Evolutionary conservation across 305 asterid species (phyloP).

Genomic region (Plantago coronopus): DNA sequence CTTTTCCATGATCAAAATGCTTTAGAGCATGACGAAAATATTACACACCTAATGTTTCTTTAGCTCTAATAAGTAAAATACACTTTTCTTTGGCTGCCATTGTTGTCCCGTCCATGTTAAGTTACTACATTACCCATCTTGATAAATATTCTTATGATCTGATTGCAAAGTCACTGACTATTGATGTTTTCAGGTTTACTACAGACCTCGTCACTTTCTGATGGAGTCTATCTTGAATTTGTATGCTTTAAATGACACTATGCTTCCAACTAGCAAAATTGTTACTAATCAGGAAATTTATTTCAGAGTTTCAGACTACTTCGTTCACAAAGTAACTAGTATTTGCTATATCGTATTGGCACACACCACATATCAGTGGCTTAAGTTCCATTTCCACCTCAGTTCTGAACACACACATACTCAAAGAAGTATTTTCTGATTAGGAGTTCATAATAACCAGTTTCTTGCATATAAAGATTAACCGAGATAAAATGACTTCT

Average conservation of each 20-base stretch:
- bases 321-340: not conserved
- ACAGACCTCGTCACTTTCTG: not conserved
- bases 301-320: not conserved
- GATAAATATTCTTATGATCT: not conserved
- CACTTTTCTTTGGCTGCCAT: not conserved
- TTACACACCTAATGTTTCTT: not conserved
- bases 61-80: not conserved
- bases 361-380: too few species aligned
- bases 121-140: not conserved
- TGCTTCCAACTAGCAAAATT: not conserved
- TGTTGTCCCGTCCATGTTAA: not conserved
- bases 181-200: not conserved
- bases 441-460: not conserved
- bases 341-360: not conserved
- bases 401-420: not conserved
- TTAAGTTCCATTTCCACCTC: not conserved
- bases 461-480: not conserved
- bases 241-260: not conserved
- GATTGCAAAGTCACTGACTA: not conserved
- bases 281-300: not conserved
- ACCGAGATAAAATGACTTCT: slow-evolving; percentile 4
- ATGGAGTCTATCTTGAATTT: not conserved
- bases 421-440: not conserved
- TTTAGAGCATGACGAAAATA: not conserved
- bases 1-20: not conserved